Conservation (phyloP, 2,329 filamentous ascomycete genomes). For the Paradendryphiella salina region DNA sequence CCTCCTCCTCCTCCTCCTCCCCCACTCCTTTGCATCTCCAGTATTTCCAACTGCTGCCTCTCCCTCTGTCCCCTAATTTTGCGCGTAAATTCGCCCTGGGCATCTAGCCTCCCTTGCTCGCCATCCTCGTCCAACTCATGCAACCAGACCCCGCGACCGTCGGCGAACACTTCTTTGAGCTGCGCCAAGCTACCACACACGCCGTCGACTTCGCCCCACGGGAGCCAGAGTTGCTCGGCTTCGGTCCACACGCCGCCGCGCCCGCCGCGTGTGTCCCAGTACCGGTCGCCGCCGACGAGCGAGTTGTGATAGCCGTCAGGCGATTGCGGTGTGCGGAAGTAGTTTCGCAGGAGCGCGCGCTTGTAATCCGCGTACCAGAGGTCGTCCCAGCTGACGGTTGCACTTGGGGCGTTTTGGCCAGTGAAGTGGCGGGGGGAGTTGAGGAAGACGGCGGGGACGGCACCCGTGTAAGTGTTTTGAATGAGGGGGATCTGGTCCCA, state of each 20-base stretch:
- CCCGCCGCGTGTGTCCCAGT: slow-evolving; percentile 57
- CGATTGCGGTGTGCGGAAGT: slow-evolving; percentile 52
- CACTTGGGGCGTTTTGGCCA: slow-evolving; percentile 22
- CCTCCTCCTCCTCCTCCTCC: no score
- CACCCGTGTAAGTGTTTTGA: slow-evolving; percentile 54
- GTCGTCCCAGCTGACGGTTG: slow-evolving; percentile 47
- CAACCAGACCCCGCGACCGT: slow-evolving; percentile 51
- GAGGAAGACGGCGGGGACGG: slow-evolving; percentile 53
- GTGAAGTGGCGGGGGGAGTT: slow-evolving; percentile 29
- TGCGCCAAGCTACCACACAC: slow-evolving; percentile 43
- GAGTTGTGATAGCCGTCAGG: slow-evolving; percentile 50
- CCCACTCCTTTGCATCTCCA: slow-evolving; percentile 22
- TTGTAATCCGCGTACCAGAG: slow-evolving; percentile 56
- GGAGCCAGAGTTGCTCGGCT: slow-evolving; percentile 52
- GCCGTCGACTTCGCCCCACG: slow-evolving; percentile 52
- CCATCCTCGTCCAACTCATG: slow-evolving; percentile 32
- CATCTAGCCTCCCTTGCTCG: slow-evolving; percentile 18
- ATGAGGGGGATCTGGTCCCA: slow-evolving; percentile 53
- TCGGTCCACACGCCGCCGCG: slow-evolving; percentile 60
- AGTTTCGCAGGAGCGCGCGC: slow-evolving; percentile 55
- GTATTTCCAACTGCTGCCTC: slow-evolving; percentile 20
- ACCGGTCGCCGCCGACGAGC: slow-evolving; percentile 52
- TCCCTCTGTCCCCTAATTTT: slow-evolving; percentile 11
- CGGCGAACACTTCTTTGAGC: slow-evolving; percentile 53
- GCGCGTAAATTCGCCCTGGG: slow-evolving; percentile 17